Percentiles rank a stretch among this genome's conserved stretches.
Conservation (phyloP, 1,139 yeast genomes). For the Torulaspora globosa region DNA sequence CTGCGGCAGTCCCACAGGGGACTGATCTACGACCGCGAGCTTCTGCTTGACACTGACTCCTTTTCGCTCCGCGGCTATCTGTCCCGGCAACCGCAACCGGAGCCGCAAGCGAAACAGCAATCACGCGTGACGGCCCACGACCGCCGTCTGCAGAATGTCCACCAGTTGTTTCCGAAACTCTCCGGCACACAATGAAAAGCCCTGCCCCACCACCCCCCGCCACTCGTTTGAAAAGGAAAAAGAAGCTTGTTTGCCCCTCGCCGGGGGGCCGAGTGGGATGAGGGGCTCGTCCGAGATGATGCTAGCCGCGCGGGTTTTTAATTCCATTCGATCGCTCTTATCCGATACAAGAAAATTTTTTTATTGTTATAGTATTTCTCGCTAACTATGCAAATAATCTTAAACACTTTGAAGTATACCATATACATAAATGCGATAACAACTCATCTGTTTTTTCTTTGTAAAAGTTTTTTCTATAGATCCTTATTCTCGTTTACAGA, state of each 20-base stretch:
- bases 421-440: no score
- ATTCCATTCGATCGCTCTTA: neutral
- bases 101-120: neutral
- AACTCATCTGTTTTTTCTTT: no score
- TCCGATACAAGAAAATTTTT: slow-evolving; percentile 2
- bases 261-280: neutral
- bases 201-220: neutral
- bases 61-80: slow-evolving; percentile 18
- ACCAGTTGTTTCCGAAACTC: slow-evolving; percentile 8
- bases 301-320: neutral
- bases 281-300: no score
- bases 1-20: slow-evolving; percentile 66
- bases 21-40: slow-evolving; percentile 28
- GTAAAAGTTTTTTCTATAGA: no score
- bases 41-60: slow-evolving; percentile 18
- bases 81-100: slow-evolving; percentile 1
- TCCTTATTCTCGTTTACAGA: no score
- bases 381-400: no score
- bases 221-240: neutral
- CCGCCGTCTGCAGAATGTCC: slow-evolving; percentile 5
- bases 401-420: neutral
- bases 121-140: slow-evolving; percentile 2
- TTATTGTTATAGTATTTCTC: no score
- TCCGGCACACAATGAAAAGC: neutral
- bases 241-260: neutral